These are phyloP conservation scores for Solanum hybrid DNA, from an alignment of 305 asterid species.

Conservation along the genomic window DNA sequence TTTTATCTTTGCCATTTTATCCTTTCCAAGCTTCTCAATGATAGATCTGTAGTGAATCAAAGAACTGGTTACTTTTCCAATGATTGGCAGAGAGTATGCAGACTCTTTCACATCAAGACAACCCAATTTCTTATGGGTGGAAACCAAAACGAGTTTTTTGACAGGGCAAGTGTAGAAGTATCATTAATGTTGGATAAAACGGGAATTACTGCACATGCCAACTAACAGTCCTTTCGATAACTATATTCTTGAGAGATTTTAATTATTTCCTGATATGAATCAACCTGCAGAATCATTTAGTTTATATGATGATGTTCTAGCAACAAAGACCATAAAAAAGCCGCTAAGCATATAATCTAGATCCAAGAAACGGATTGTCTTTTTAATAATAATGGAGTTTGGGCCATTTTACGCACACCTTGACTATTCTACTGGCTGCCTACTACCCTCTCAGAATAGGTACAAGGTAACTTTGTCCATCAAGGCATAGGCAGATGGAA, in stretches of 20 bases:
- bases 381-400: background rate
- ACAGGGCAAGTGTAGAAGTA: background rate
- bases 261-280: background rate
- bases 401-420: background rate
- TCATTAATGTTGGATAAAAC: background rate
- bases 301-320: background rate
- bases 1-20: slow-evolving; percentile 49
- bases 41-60: slow-evolving; percentile 39
- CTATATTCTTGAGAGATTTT: background rate
- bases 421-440: background rate
- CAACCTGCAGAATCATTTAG: background rate
- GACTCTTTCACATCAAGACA: background rate
- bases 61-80: background rate
- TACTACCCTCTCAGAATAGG: background rate
- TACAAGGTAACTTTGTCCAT: background rate
- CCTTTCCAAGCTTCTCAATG: slow-evolving; percentile 68
- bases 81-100: background rate
- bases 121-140: background rate
- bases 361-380: background rate
- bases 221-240: background rate
- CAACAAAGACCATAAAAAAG: background rate
- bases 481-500: background rate
- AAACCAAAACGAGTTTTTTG: background rate
- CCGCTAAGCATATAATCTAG: background rate
- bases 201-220: background rate